A percentile compares a stretch with the other conserved stretches of the same genome.
Evolutionary conservation across 2,329 filamentous ascomycete genomes (phyloP).

Genomic region (Sporothrix curviconia): DNA sequence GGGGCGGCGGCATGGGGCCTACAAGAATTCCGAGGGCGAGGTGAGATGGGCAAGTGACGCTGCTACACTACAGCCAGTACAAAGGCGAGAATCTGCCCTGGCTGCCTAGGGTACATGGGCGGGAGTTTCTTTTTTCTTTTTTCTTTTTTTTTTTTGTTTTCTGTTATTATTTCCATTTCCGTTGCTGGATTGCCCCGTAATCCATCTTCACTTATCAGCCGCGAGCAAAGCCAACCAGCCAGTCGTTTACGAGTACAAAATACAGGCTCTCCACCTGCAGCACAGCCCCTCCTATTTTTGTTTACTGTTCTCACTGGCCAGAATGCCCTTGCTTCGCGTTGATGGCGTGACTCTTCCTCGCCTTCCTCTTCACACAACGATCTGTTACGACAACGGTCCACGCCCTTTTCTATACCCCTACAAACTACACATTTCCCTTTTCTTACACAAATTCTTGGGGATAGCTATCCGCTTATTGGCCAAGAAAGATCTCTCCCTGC

Average conservation of each 20-base stretch:
- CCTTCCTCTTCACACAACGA: not conserved
- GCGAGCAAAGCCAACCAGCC: not conserved
- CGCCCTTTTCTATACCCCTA: constrained; percentile 4
- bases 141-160: constrained; percentile 17
- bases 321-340: not conserved
- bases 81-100: constrained; percentile 34
- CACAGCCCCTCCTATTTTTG: not conserved
- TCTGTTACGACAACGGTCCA: constrained; percentile 9
- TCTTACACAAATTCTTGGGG: not conserved
- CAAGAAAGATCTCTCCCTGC: constrained; percentile 12
- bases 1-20: constrained; percentile 37
- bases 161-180: constrained; percentile 1
- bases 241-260: not conserved
- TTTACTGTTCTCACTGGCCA: not conserved
- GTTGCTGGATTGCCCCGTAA: not conserved
- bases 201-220: constrained; percentile 8
- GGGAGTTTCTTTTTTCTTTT: constrained; percentile 17
- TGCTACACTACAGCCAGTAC: no score
- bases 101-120: constrained; percentile 21
- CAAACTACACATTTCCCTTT: no score
- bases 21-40: constrained; percentile 53
- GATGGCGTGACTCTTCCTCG: not conserved
- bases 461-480: constrained; percentile 5
- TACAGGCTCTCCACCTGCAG: not conserved
- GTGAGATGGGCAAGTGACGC: constrained; percentile 43